Base-by-base conservation (phyloP, 169 alveolate genomes). In the Cryptosporidium sp. region DNA sequence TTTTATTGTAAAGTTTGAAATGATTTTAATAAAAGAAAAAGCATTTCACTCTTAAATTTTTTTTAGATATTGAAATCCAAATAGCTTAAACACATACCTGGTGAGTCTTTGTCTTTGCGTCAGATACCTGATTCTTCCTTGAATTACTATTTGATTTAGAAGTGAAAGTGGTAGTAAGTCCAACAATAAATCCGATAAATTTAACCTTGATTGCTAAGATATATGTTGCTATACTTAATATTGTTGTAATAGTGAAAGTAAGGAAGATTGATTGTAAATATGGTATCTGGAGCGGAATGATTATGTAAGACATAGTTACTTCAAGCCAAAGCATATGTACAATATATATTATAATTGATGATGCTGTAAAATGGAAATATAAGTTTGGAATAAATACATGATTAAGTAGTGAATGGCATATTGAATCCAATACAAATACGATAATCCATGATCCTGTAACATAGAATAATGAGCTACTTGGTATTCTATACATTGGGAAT, bases 311-410 rank as follows among this genome's bases (percentile, higher is more conserved):
- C n/a, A 16, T 60, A 31, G 68, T 39, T 26, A 65, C n/a, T 18
- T 80, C 89, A 29, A 80, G 45, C 89, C 89, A 80, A 65, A 80
- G 68, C 75, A 80, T 80, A 58, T 80, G 89, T 16, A 80, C 61
- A 31, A 62, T 62, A 29, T 80, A 80, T 45, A 62, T 37, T 42
- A 80, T 80, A 14, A 80, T 80, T 37, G 89, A 80, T 9, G 89
- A 80, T 18, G 75, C 75, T 18, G 75, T 80, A 48, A 80, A 80
- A 23, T 80, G 89, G n/a, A 44, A 62, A 42, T 80, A 80, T 29
- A 80, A 31, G 0, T 23, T 51, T 44, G 89, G 89, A 26, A 37
- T 18, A 37, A 80, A 62, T 21, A 62, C 65, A 3, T 35, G 45
- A 29, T 80, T 80, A 16, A 80, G 60, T 44, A 62, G 52, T 21